Evolutionary conservation across 352 stramenopile genomes (phyloP), one percentile per base, ranked within the genome.

Genomic region (Peronosclerospora sorghi): DNA sequence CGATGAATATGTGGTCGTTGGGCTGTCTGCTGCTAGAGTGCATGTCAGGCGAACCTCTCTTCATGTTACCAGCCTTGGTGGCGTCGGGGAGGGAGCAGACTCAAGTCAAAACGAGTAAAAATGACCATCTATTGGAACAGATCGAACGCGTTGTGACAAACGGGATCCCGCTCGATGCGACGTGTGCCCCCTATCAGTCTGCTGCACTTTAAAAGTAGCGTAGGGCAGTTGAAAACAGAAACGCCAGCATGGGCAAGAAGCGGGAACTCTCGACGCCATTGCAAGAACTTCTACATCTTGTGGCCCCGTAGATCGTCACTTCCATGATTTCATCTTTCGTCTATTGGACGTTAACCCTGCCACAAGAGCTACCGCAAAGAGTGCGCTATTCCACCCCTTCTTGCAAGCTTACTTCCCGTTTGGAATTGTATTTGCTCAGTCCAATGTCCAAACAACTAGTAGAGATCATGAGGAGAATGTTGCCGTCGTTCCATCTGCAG

Each of bases 1-100:
- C 76, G 10, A 79, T 82, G 56, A 73, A 88, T 41, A 71, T 88
- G 66, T 88, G 9, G n/a, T n/a, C n/a, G n/a, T n/a, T n/a, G n/a
- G n/a, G n/a, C n/a, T n/a, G n/a, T n/a, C n/a, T n/a, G n/a, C 37
- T 88, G 8, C 32, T 86, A 6, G 76, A 88, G 45, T 84, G 73
- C 15, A 57, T 65, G 4, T 70, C 60, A 1, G 73, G 76, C 0
- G 44, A 53, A 40, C 72, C 73, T n/a, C 49, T 86, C 1, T 62
- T 21, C n/a, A n/a, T n/a, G n/a, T n/a, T n/a, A n/a, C n/a, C n/a
- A n/a, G n/a, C n/a, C n/a, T n/a, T n/a, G n/a, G 35, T 48, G 20
- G 18, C 8, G 9, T 41, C 45, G 10, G 38, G 41, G n/a, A 42
- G 47, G 13, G 35, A 60, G 23, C 45, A 32, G 10, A 18, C 12